Evolutionary conservation across 768 basidiomycete species (phyloP).

Genomic region (Termitomyces sp.): DNA sequence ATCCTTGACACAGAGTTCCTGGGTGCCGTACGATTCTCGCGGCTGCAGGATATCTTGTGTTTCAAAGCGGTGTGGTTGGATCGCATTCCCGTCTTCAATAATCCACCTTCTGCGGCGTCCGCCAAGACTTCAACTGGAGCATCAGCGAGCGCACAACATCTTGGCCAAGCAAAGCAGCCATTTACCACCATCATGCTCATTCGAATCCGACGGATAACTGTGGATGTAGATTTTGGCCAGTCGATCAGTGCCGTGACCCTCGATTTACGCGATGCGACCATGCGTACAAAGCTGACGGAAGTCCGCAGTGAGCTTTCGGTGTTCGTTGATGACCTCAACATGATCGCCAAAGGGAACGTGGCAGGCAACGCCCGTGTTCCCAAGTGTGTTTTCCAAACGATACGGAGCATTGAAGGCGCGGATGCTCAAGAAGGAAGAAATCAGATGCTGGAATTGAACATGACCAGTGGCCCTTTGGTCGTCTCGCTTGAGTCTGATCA

Average conservation of each 20-base stretch:
- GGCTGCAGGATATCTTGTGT: conserved; percentile 87
- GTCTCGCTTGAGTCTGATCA: conserved; percentile 71
- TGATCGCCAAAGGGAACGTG: conserved; percentile 68
- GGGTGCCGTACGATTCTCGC: conserved; percentile 75
- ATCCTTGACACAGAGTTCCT: conserved; percentile 83
- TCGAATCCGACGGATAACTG: conserved; percentile 64
- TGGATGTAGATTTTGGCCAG: conserved; percentile 82
- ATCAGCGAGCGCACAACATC: conserved; percentile 11
- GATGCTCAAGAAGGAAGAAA: conserved; percentile 26
- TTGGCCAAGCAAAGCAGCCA: conserved; percentile 26
- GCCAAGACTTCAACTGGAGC: conserved; percentile 17
- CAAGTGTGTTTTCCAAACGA: conserved; percentile 72
- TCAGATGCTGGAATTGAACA: conserved; percentile 64
- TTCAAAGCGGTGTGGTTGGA: conserved; percentile 96
- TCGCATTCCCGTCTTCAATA: conserved; percentile 71
- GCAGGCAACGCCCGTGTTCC: conserved; percentile 65
- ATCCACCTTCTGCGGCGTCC: conserved; percentile 21
- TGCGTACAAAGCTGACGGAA: conserved; percentile 65
- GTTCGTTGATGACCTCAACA: conserved; percentile 54
- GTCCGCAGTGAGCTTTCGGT: conserved; percentile 57
- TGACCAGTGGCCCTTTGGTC: conserved; percentile 69
- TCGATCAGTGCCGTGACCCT: conserved; percentile 73
- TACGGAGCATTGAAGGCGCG: conserved; percentile 46
- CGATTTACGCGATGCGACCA: conserved; percentile 53
- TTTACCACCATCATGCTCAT: conserved; percentile 62